Evolutionary conservation across 345 rosid genomes (phyloP).

Genomic region (Moringa oleifera): DNA sequence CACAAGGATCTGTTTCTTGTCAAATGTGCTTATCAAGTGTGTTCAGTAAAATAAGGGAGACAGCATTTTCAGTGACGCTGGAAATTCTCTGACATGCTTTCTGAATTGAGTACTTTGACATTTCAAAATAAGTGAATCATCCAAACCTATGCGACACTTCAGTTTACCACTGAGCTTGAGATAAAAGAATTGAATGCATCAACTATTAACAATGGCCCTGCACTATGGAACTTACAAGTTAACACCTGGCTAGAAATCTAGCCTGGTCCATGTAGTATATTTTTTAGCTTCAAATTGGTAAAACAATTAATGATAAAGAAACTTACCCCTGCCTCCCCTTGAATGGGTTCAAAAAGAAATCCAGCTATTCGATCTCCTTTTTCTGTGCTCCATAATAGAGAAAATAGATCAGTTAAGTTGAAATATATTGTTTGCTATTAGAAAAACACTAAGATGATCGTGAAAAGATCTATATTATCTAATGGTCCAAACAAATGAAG

Average conservation of each 20-base stretch:
- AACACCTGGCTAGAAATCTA: conserved; percentile 1
- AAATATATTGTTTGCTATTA: background rate
- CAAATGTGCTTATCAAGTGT: background rate
- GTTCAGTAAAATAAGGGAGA: background rate
- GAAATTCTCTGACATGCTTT: background rate
- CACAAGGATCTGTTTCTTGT: background rate
- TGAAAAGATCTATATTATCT: background rate
- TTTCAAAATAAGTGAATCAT: background rate
- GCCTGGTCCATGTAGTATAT: background rate
- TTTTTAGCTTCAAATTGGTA: background rate
- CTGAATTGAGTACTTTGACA: background rate
- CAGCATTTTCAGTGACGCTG: background rate
- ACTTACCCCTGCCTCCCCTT: conserved; percentile 99
- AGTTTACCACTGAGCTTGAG: background rate
- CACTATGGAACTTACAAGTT: background rate
- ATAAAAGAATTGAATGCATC: too few species aligned
- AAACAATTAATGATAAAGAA: conserved; percentile 6
- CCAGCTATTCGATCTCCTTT: conserved; percentile 75
- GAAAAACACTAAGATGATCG: conserved; percentile 1
- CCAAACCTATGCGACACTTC: background rate
- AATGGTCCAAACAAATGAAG: conserved; percentile 8
- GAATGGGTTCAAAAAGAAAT: conserved; percentile 96
- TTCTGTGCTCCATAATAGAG: conserved; percentile 40
- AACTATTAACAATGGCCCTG: background rate
- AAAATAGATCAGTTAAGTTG: background rate